These are phyloP conservation scores for Fraxinus albicans DNA, from an alignment of 305 asterid genomes.

Conservation along the genomic window DNA sequence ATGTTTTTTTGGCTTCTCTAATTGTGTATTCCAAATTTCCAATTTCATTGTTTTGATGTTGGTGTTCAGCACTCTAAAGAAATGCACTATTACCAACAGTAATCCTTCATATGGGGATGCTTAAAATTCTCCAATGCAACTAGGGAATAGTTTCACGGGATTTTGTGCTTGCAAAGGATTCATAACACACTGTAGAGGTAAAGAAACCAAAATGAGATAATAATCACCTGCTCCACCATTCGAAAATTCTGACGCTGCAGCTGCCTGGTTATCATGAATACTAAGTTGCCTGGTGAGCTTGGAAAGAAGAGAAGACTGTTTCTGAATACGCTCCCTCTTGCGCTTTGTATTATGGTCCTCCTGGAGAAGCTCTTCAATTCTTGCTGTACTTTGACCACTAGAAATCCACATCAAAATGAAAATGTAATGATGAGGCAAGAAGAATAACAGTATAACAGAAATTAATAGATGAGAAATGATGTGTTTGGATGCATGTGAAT, in stretches of 20 bases:
- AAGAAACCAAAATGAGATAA: not conserved
- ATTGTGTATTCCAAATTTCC: not conserved
- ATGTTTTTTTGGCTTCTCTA: not conserved
- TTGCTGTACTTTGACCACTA: conserved; percentile 83
- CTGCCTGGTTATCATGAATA: conserved; percentile 88
- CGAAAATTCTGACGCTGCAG: conserved; percentile 74
- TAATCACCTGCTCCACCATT: conserved; percentile 72
- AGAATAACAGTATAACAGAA: not conserved
- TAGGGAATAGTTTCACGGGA: not conserved
- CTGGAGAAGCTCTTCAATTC: conserved; percentile 91
- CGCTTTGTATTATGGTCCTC: conserved; percentile 94
- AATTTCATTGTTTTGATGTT: not conserved
- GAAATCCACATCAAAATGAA: conserved; percentile 20
- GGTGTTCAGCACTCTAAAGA: not conserved
- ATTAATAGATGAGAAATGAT: not conserved
- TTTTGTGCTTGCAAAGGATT: not conserved
- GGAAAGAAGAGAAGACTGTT: conserved; percentile 91
- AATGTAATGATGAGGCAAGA: conserved; percentile 1
- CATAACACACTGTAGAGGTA: not conserved
- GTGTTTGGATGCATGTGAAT: conserved; percentile 12
- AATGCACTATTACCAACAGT: not conserved
- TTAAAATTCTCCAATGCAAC: not conserved
- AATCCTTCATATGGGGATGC: not conserved
- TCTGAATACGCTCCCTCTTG: conserved; percentile 76
- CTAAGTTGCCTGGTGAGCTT: conserved; percentile 88